phyloP scores from a whole-genome alignment of 768 basidiomycete species.

The Amanita pseudoporphyria region DNA sequence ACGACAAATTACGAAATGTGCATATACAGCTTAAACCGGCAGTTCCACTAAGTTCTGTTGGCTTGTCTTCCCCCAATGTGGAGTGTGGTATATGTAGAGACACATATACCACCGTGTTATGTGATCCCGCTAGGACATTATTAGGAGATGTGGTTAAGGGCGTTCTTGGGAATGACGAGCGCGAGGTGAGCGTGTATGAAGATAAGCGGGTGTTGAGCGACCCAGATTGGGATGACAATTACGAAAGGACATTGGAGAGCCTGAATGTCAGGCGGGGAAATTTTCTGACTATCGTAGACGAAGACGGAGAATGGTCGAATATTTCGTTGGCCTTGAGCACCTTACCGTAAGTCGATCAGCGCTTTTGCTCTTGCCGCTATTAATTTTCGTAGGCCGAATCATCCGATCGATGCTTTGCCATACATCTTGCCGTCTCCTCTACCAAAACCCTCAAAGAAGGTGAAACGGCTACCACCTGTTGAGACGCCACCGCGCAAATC shows the following conservation, averaged over 20 bases:
- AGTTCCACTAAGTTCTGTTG: slow-evolving; percentile 67
- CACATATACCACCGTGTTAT: slow-evolving; percentile 63
- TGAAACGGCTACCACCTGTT: slow-evolving; percentile 30
- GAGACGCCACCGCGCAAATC: slow-evolving; percentile 32
- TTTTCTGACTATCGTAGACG: slow-evolving; percentile 84
- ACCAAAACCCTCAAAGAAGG: slow-evolving; percentile 41
- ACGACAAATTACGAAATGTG: slow-evolving; percentile 58
- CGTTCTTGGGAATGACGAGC: slow-evolving; percentile 47
- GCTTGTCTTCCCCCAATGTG: slow-evolving; percentile 59
- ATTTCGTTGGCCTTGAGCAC: slow-evolving; percentile 60
- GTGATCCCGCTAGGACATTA: slow-evolving; percentile 60
- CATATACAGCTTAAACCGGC: slow-evolving; percentile 71
- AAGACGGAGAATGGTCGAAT: slow-evolving; percentile 68
- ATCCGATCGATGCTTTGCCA: slow-evolving; percentile 38
- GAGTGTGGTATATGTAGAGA: slow-evolving; percentile 83
- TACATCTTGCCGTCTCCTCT: slow-evolving; percentile 60
- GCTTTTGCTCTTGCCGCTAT: neutral
- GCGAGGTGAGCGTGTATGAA: slow-evolving; percentile 77
- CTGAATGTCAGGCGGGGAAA: slow-evolving; percentile 74
- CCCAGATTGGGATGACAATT: slow-evolving; percentile 91
- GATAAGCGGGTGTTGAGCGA: slow-evolving; percentile 82
- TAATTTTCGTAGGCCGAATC: slow-evolving; percentile 36
- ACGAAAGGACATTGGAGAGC: slow-evolving; percentile 70
- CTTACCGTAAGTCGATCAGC: slow-evolving; percentile 54
- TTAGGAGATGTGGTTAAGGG: slow-evolving; percentile 67